phyloP scores from a whole-genome alignment of 2,329 filamentous ascomycete genomes.

The Alternaria triticimaculans region DNA sequence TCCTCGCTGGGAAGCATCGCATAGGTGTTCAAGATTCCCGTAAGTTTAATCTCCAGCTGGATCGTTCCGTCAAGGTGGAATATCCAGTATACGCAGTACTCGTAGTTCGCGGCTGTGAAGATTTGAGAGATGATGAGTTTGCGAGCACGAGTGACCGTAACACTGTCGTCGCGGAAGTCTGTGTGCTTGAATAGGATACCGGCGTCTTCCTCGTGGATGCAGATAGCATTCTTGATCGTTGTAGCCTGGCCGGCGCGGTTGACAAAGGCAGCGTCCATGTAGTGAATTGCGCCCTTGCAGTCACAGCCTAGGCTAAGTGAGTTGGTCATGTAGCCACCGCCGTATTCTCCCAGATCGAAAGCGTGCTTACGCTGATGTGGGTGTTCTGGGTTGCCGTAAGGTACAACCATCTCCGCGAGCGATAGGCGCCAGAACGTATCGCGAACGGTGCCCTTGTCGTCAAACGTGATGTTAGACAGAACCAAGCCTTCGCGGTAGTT shows the following conservation, averaged over 20 bases:
- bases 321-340: constrained; percentile 84
- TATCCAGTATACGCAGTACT: constrained; percentile 88
- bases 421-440: constrained; percentile 89
- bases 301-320: constrained; percentile 78
- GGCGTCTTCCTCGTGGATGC: constrained; percentile 91
- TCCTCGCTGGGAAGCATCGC: constrained; percentile 80
- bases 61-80: constrained; percentile 93
- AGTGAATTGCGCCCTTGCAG: constrained; percentile 90
- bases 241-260: constrained; percentile 76
- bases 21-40: constrained; percentile 92
- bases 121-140: constrained; percentile 90
- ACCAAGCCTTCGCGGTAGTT: constrained; percentile 94
- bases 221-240: constrained; percentile 91
- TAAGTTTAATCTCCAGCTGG: constrained; percentile 88
- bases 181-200: constrained; percentile 95
- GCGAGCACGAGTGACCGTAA: constrained; percentile 82
- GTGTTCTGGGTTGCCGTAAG: constrained; percentile 81
- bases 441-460: constrained; percentile 77
- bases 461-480: constrained; percentile 87
- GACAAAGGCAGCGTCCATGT: constrained; percentile 86
- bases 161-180: constrained; percentile 89
- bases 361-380: constrained; percentile 84
- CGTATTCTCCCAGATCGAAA: constrained; percentile 82
- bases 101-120: constrained; percentile 95
- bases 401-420: constrained; percentile 91